Conservation (phyloP, 768 basidiomycete genomes). For the Kwoniella europaea region DNA sequence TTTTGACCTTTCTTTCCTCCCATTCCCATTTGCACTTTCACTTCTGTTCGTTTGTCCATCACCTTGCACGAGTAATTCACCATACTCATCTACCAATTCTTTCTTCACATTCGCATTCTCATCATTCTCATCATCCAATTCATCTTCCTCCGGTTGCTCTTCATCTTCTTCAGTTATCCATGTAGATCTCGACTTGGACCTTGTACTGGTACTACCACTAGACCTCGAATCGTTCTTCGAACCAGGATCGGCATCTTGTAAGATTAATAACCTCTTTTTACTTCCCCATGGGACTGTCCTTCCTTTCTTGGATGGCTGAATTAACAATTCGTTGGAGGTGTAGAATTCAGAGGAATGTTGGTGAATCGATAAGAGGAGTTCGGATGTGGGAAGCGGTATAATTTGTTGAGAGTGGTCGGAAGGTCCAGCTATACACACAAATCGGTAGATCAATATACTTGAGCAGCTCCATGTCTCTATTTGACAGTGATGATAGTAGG, state of each 20-base stretch:
- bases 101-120: slow-evolving; percentile 4
- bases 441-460: too few relatives aligned
- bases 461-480: too few relatives aligned
- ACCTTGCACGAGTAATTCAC: slow-evolving; percentile 4
- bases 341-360: slow-evolving; percentile 23
- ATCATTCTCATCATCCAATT: slow-evolving; percentile 5
- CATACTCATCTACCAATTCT: slow-evolving; percentile 15
- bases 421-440: neutral
- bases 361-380: slow-evolving; percentile 29
- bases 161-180: slow-evolving; percentile 28
- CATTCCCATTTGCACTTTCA: neutral
- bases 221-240: neutral
- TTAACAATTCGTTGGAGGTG: slow-evolving; percentile 17
- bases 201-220: neutral
- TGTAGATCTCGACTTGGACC: neutral
- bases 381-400: slow-evolving; percentile 18
- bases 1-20: slow-evolving; percentile 6
- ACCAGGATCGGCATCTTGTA: slow-evolving; percentile 11
- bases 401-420: neutral
- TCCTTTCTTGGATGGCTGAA: slow-evolving; percentile 14
- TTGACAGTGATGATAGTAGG: too few relatives aligned
- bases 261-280: slow-evolving; percentile 24
- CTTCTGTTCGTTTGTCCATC: neutral
- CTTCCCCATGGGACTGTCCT: slow-evolving; percentile 26
- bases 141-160: slow-evolving; percentile 22